Conservation (phyloP, 1,284 basidiomycete species). For the Agroathelia rolfsii region DNA sequence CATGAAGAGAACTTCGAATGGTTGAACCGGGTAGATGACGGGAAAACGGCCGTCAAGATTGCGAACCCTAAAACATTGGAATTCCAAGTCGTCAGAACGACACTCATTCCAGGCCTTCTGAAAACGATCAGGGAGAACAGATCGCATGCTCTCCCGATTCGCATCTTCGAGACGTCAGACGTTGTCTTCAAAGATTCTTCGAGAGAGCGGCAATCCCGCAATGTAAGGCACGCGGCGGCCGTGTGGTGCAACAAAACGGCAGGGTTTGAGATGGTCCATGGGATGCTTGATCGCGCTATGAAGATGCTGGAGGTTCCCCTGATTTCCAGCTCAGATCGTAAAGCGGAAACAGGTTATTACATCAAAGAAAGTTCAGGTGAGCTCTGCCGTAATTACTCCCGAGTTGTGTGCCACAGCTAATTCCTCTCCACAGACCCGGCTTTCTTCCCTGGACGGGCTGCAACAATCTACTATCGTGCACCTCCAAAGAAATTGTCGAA, state of each 20-base stretch:
- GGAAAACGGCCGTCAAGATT: conserved; percentile 76
- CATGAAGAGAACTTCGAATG: conserved; percentile 97
- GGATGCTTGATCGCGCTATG: conserved; percentile 91
- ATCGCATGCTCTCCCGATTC: conserved; percentile 86
- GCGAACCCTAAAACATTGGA: conserved; percentile 97
- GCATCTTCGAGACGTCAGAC: conserved; percentile 91
- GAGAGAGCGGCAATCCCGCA: conserved; percentile 78
- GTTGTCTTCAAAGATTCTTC: conserved; percentile 81
- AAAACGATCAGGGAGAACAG: conserved; percentile 97
- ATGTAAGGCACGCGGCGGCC: conserved; percentile 80
- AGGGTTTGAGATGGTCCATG: conserved; percentile 95
- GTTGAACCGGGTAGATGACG: conserved; percentile 81
- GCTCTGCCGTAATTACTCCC: conserved; percentile 17
- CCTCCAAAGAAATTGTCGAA: conserved; percentile 25
- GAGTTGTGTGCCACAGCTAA: neutral
- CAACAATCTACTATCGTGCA: conserved; percentile 80
- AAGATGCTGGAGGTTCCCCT: conserved; percentile 85
- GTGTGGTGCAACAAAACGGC: conserved; percentile 96
- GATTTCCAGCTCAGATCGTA: conserved; percentile 49
- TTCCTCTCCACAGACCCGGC: conserved; percentile 58
- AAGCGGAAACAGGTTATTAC: conserved; percentile 77
- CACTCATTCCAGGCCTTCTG: conserved; percentile 88
- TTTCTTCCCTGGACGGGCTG: conserved; percentile 92
- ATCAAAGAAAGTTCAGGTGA: conserved; percentile 77
- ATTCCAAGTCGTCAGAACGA: conserved; percentile 96